These are phyloP conservation scores for Cryptococcus depauperatus DNA, from an alignment of 1,284 basidiomycete genomes.

Conservation along the genomic window DNA sequence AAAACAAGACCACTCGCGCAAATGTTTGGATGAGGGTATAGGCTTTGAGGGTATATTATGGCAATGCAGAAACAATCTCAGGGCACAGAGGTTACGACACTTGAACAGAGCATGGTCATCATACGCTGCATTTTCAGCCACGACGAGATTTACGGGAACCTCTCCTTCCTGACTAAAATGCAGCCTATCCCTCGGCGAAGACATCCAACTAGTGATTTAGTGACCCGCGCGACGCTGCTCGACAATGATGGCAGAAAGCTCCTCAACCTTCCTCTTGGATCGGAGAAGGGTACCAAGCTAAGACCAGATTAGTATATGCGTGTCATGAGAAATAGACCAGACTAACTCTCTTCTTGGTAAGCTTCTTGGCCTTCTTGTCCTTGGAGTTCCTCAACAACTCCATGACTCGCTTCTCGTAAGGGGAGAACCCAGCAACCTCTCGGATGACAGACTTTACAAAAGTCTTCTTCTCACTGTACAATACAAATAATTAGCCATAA, in stretches of 20 bases:
- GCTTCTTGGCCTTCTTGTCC: constrained; percentile 97
- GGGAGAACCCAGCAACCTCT: constrained; percentile 95
- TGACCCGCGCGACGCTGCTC: constrained; percentile 47
- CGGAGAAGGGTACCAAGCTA: constrained; percentile 91
- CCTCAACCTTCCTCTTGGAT: constrained; percentile 95
- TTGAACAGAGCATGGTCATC: no score
- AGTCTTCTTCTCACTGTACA: constrained; percentile 58
- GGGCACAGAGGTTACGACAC: no score
- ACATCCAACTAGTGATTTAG: constrained; percentile 25
- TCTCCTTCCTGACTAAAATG: no score
- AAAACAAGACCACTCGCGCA: constrained; percentile 17
- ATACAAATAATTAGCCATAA: background rate
- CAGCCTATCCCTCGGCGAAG: no score
- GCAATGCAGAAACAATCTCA: background rate
- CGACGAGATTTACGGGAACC: no score
- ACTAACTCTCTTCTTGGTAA: constrained; percentile 94
- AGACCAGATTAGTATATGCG: background rate
- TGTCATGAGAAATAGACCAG: constrained; percentile 15
- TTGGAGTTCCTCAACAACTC: constrained; percentile 99
- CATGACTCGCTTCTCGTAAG: constrained; percentile 98
- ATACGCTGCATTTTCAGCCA: no score
- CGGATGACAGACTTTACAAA: constrained; percentile 86
- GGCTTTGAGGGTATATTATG: no score
- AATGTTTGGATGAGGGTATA: constrained; percentile 26
- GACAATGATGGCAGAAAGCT: constrained; percentile 82